phyloP scores from a whole-genome alignment of 192 early-diverging fungal species.

The Gonapodya prolifera region DNA sequence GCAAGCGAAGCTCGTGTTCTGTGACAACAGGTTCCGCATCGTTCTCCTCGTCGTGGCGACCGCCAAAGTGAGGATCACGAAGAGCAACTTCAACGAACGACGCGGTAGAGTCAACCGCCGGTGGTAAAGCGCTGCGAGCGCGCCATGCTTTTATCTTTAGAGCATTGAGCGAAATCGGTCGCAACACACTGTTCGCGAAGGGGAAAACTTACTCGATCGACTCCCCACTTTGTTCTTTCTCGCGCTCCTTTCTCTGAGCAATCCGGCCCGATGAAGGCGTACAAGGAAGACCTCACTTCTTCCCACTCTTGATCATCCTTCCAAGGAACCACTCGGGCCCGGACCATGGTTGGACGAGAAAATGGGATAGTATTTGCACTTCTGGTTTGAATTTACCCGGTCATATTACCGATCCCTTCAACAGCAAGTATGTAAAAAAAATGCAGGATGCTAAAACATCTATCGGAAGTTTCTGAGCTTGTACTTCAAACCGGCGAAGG shows the following conservation, averaged over 20 bases:
- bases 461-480: not conserved
- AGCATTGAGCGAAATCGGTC: not conserved
- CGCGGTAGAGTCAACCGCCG: not conserved
- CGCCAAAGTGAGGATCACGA: not conserved
- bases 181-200: not conserved
- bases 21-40: slow-evolving; percentile 12
- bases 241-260: not conserved
- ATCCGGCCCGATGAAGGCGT: not conserved
- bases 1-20: slow-evolving; percentile 32
- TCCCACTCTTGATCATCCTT: not conserved
- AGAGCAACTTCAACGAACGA: slow-evolving; percentile 1
- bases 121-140: not conserved
- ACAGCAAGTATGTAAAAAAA: too few species aligned
- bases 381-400: not conserved
- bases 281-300: not conserved
- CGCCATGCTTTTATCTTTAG: not conserved
- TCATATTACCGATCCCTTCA: not conserved
- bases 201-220: not conserved
- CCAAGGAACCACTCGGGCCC: not conserved
- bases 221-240: not conserved
- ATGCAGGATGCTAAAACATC: not conserved
- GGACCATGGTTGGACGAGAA: not conserved
- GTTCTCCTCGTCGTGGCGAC: not conserved
- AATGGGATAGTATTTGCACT: too few species aligned
- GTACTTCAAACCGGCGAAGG: not conserved